Conservation (phyloP, 192 early-diverging fungal genomes). For the Coemansia sp. region DNA sequence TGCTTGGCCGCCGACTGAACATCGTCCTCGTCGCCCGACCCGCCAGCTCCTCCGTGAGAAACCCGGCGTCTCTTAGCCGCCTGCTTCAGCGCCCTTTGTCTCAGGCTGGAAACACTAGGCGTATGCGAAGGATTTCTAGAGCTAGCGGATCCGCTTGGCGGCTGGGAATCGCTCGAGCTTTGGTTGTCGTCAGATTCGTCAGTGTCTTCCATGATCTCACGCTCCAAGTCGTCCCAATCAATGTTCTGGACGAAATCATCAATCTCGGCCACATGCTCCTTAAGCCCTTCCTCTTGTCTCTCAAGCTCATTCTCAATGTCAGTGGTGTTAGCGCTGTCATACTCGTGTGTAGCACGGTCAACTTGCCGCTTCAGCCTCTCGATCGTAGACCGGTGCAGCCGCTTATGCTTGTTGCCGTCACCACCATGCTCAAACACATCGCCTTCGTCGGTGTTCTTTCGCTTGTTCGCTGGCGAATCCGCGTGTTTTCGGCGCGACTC, state of each 20-base stretch:
- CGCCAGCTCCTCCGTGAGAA: conserved; percentile 8
- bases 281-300: conserved; percentile 53
- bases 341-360: conserved; percentile 31
- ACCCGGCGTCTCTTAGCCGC: conserved; percentile 23
- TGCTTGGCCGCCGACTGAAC: background rate
- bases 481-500: background rate
- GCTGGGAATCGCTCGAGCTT: conserved; percentile 3
- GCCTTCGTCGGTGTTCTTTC: conserved; percentile 12
- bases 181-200: conserved; percentile 47
- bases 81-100: conserved; percentile 30
- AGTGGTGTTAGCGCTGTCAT: conserved; percentile 53
- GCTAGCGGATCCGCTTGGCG: conserved; percentile 3
- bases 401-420: conserved; percentile 11
- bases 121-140: conserved; percentile 18
- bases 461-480: conserved; percentile 10
- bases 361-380: conserved; percentile 25
- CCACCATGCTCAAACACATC: background rate
- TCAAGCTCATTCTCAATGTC: conserved; percentile 56
- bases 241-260: conserved; percentile 60
- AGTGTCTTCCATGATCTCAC: conserved; percentile 54
- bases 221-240: conserved; percentile 62
- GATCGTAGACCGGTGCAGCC: conserved; percentile 12
- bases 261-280: conserved; percentile 56
- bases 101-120: conserved; percentile 10
- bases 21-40: conserved; percentile 8